Base-by-base conservation (phyloP, 2,329 filamentous ascomycete species). In the Alternaria arbusti region DNA sequence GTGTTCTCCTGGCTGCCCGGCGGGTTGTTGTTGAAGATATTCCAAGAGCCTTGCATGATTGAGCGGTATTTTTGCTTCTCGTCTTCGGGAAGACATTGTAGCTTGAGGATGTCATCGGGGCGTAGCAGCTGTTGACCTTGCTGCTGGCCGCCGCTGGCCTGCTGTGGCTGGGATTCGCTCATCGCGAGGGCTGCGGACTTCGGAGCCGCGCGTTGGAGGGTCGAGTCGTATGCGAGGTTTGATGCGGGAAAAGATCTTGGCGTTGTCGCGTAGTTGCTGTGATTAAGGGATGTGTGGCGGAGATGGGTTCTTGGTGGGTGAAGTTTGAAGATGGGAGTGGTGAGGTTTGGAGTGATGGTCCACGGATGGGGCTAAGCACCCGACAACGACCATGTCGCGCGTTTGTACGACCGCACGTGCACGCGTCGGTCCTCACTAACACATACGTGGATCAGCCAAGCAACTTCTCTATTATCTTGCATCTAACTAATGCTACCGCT, bases 61-160 rank as follows among this genome's bases (percentile, higher is more conserved):
- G 82, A 78, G 61, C 84, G 85, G 71, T 88, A 88, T 67, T 86
- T 84, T 47, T 82, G 77, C 78, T 88, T 89, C 69, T 86, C 83
- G 52, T 84, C 78, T 9, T 86, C 84, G 64, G 78, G 84, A 28
- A 89, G 79, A 51, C 72, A 74, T 43, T 72, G 69, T 3, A 80
- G 73, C 67, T 74, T 78, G 11, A 74, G 70, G 7, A 80, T 71
- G 54, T 80, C 78, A 25, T 79, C 78, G 9, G 76, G 68, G 17
- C 74, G 77, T 44, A 80, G 69, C 36, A 79, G 65, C 56, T 74
- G 70, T 32, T 65, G 64, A 17, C 47, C 67, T 56, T 71, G 69
- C 43, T 70, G 68, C 43, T 70, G 68, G 54, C 63, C 64, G 61
- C 60, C 69, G 57, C 66, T 74, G 26, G 71, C 63, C 40, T 74